A percentile compares a stretch with the other conserved stretches of the same genome.
Evolutionary conservation across 768 basidiomycete species (phyloP).

Genomic region (Dentipellis fragilis): DNA sequence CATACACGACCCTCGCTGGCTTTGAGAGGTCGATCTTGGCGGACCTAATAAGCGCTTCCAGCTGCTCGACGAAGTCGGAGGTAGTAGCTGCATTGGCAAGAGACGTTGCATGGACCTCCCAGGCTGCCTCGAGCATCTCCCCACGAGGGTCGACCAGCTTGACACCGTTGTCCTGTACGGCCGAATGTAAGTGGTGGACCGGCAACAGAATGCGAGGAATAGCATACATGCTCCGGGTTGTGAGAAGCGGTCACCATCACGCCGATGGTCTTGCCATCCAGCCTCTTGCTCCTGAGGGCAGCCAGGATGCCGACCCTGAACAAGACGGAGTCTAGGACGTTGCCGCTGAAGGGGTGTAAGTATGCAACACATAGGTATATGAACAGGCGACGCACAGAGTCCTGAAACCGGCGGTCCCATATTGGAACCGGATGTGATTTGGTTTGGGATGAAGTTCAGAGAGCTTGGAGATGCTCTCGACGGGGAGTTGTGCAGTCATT

Average conservation of each 20-base stretch:
- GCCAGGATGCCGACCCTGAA: constrained; percentile 91
- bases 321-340: constrained; percentile 76
- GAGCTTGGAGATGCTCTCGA: constrained; percentile 37
- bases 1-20: constrained; percentile 81
- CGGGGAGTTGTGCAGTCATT: constrained; percentile 18
- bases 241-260: constrained; percentile 99
- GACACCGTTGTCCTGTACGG: constrained; percentile 86
- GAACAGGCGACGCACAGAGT: constrained; percentile 52
- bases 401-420: constrained; percentile 93
- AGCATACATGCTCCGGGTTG: constrained; percentile 84
- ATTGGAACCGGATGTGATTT: constrained; percentile 59
- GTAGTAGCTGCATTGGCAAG: constrained; percentile 78
- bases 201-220: constrained; percentile 1
- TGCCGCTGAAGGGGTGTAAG: constrained; percentile 37
- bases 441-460: constrained; percentile 65
- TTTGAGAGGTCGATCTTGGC: constrained; percentile 70
- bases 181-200: constrained; percentile 4
- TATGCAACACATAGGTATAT: background rate
- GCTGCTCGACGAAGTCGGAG: constrained; percentile 56
- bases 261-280: constrained; percentile 88
- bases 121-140: constrained; percentile 91
- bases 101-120: constrained; percentile 82
- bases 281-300: constrained; percentile 78
- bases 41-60: constrained; percentile 51
- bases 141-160: constrained; percentile 96